Percentiles rank a stretch among this genome's conserved stretches.
These are phyloP conservation scores for Solanum pennellii DNA, from an alignment of 257 asterid genomes.

Conservation along the genomic window DNA sequence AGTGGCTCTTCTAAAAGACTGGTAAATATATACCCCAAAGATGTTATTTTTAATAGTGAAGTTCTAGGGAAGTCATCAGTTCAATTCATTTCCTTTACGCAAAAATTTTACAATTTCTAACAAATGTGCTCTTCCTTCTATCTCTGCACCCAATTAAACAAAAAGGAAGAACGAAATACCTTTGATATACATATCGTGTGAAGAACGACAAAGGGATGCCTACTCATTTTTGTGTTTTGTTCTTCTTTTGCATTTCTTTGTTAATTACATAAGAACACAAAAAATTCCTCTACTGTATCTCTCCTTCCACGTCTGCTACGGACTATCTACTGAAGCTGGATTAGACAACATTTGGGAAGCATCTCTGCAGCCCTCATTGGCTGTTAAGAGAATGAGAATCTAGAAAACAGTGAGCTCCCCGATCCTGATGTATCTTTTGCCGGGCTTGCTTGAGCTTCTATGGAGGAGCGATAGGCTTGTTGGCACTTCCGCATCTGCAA, in stretches of 20 bases:
- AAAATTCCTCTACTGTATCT: neutral
- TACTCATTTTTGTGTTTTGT: neutral
- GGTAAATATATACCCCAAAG: neutral
- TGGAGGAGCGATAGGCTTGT: conserved; percentile 57
- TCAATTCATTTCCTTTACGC: neutral
- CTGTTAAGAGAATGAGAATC: conserved; percentile 68
- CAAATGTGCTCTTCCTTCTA: neutral
- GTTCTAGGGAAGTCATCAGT: neutral
- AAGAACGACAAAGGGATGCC: neutral
- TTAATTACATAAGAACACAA: neutral
- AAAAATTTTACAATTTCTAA: neutral
- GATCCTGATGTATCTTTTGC: conserved; percentile 51
- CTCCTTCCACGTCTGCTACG: neutral
- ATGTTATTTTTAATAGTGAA: neutral
- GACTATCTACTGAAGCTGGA: neutral
- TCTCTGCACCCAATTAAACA: neutral
- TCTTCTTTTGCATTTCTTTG: neutral
- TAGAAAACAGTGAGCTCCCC: conserved; percentile 67
- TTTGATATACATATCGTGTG: neutral
- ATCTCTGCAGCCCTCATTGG: neutral
- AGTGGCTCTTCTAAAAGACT: neutral
- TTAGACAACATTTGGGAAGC: neutral
- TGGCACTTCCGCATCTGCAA: conserved; percentile 82
- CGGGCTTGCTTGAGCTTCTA: conserved; percentile 54
- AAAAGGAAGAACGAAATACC: neutral